These are phyloP conservation scores for Salmacisia buchloeana DNA, from an alignment of 1,284 basidiomycete species.

Conservation along the genomic window DNA sequence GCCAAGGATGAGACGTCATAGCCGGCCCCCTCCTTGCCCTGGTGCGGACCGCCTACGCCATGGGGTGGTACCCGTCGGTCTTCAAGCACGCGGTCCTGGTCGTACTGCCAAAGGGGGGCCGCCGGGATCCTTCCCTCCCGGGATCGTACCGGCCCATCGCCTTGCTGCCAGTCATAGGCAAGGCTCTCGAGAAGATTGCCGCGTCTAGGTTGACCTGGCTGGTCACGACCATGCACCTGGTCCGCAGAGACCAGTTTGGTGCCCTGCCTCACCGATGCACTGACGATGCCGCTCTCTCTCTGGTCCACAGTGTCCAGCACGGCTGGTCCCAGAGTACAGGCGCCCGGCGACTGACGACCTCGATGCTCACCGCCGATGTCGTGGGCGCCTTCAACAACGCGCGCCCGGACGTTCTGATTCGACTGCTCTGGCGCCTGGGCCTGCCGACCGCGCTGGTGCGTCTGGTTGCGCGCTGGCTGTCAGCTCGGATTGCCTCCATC, in stretches of 20 bases:
- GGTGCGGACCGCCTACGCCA: neutral
- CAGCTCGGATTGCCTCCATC: neutral
- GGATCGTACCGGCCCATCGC: constrained; percentile 1
- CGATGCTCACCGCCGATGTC: neutral
- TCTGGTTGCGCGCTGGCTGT: neutral
- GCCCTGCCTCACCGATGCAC: too few species aligned
- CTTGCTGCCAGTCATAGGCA: neutral
- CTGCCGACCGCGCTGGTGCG: neutral
- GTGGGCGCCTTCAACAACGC: neutral
- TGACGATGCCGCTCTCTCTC: neutral
- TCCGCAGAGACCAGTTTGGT: neutral
- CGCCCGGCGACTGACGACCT: neutral
- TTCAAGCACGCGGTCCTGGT: neutral
- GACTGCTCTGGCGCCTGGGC: neutral
- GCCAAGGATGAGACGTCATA: neutral
- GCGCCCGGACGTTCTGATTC: neutral
- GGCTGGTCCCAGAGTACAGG: neutral
- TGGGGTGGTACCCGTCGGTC: neutral
- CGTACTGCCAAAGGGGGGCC: neutral
- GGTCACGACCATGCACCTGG: neutral
- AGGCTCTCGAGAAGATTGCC: neutral
- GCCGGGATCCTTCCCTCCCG: constrained; percentile 1
- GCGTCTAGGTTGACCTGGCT: neutral
- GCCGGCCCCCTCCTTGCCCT: neutral
- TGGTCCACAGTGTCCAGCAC: neutral